Evolutionary conservation across 116 monocot genomes (phyloP), one percentile per base, ranked within the genome.

Genomic region (Iris pallida): DNA sequence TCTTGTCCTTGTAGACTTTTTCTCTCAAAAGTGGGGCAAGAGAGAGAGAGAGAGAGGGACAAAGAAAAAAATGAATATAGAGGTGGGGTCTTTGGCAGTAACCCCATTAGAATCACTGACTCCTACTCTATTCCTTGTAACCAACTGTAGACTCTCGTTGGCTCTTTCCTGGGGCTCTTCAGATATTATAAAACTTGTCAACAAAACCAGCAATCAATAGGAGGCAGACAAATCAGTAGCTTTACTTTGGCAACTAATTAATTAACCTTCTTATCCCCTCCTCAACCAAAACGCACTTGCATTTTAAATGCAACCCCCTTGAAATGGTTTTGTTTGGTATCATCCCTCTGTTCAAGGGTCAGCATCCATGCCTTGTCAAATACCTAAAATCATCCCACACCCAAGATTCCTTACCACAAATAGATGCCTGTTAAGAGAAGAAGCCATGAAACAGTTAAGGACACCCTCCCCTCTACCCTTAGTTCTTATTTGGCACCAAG

Each of bases 291-390:
- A 56, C 30, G 3, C 30, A 52, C 45, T 69, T 57, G 46, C 10
- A 47, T 49, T 65, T 12, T 56, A 63, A 75, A 75, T 73, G 17
- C n/a, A 12, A 16, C 5, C 17, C 13, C 41, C 30, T 78, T 54
- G 19, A 65, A 66, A 43, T 82, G 76, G 74, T 75, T 69, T 80
- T 63, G 78, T 73, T 87, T 77, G 71, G 53, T 65, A 53, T 60
- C 71, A 68, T 75, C 68, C 71, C 66, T 52, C 79, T 79, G 81
- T 84, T 84, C 73, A 68, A 69, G 78, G 66, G 84, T 88, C 84
- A 74, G 71, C 88, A 84, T 88, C 81, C 63, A 18, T 70, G 65
- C 73, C 76, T 72, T 76, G 84, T 84, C 88, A 76, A 78, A 53
- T 53, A 53, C 48, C 66, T 52, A 17, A 66, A 47, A 64, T 9